Evolutionary conservation across 73 alveolate species (phyloP), one percentile per base, ranked within the genome.

Genomic region (Uronychia setigera): DNA sequence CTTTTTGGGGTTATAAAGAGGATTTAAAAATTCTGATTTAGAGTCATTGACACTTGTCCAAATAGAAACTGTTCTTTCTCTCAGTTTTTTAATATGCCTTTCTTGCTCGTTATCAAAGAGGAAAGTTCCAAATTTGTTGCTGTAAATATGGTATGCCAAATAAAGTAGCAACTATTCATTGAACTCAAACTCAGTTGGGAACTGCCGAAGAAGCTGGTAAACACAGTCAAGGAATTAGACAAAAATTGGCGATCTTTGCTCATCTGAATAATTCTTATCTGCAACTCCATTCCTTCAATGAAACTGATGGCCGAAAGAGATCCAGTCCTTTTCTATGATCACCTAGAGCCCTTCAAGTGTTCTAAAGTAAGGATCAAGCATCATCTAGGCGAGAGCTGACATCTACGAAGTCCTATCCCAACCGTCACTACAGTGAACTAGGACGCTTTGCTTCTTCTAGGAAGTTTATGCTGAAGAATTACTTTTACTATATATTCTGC

Each of bases 331-430:
- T 85, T 95, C 97, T 0, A 98, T 90, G 35, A 98, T 87, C 27
- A 95, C 96, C 67, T 95, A 92, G 89, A 97, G 96, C 26, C 99
- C 99, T 91, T 93, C 91, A 58, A 98, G 79, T 13, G 99, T 97
- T 84, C 99, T 89, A 81, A 80, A 97, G 85, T 93, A 95, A 1
- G 99, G 99, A 89, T 98, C 99, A 58, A 98, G 76, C 84, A 96
- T 84, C 35, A 97, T 76, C 84, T 97, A 93, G 26, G 98, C 81
- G 33, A 97, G 87, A 77, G 98, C 60, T 14, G 95, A 94, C 27
- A 98, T 84, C 88, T 98, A 94, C 9, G 99, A 96, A 5, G 99
- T 98, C 86, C 99, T 93, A 96, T 98, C 99, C 99, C 99, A 98
- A 0, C 99, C 99, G 94, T 98, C 99, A 75, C 98, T 86, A 79